These are phyloP conservation scores for Aegle marmelos DNA, from an alignment of 345 rosid species.

Conservation along the genomic window DNA sequence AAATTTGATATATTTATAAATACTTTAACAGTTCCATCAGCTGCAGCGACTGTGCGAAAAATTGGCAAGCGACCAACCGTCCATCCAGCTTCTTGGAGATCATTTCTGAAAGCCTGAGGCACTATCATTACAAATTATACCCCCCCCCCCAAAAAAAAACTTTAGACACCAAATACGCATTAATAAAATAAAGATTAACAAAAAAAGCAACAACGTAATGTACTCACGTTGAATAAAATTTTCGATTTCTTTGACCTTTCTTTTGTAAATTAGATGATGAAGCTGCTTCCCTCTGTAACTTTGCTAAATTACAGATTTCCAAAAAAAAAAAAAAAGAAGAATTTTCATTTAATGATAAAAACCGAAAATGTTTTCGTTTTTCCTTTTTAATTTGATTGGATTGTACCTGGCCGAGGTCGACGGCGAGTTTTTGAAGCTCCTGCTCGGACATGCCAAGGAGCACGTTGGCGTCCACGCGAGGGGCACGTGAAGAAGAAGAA, in stretches of 20 bases:
- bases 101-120: constrained; percentile 79
- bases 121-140: constrained; percentile 35
- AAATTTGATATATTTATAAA: not conserved
- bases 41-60: constrained; percentile 63
- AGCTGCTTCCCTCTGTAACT: constrained; percentile 91
- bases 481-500: constrained; percentile 33
- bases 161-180: not conserved
- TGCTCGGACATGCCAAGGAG: constrained; percentile 92
- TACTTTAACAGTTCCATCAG: constrained; percentile 94
- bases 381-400: not conserved
- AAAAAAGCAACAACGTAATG: not conserved
- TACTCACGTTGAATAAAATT: constrained; percentile 80
- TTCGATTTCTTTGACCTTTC: constrained; percentile 68
- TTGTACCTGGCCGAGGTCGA: constrained; percentile 75
- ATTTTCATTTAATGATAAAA: not conserved
- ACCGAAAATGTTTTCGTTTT: too few species aligned
- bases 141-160: not conserved
- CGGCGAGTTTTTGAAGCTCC: constrained; percentile 82
- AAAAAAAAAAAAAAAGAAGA: not conserved
- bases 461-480: constrained; percentile 56
- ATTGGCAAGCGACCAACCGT: constrained; percentile 78
- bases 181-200: not conserved
- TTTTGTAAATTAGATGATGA: constrained; percentile 81
- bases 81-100: constrained; percentile 83
- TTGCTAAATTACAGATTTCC: constrained; percentile 41